These are phyloP conservation scores for Lathyrus sativus DNA, from an alignment of 306 rosid species.

Conservation along the genomic window DNA sequence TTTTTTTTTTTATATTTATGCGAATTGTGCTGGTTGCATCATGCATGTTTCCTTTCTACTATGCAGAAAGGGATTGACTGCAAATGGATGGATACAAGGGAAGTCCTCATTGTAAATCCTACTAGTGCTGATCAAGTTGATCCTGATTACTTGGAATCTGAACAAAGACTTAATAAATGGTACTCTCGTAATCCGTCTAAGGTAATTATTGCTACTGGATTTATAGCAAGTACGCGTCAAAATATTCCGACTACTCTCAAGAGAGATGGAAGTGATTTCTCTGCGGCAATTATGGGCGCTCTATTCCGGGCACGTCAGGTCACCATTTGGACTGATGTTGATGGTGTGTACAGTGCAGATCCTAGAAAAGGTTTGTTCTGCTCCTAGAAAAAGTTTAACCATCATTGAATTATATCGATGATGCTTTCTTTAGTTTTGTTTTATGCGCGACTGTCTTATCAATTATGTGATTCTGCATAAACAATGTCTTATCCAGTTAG, in stretches of 20 bases:
- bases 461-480: slow-evolving; percentile 22
- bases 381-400: slow-evolving; percentile 16
- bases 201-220: slow-evolving; percentile 79
- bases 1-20: background rate
- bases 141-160: slow-evolving; percentile 73
- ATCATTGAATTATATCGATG: slow-evolving; percentile 1
- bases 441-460: slow-evolving; percentile 28
- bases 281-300: slow-evolving; percentile 95
- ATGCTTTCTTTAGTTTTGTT: slow-evolving; percentile 11
- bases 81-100: slow-evolving; percentile 98
- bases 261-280: slow-evolving; percentile 99
- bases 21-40: slow-evolving; percentile 30
- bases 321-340: slow-evolving; percentile 98
- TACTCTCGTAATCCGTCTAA: slow-evolving; percentile 65
- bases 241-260: slow-evolving; percentile 87
- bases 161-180: slow-evolving; percentile 59
- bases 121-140: slow-evolving; percentile 78
- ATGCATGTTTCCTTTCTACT: slow-evolving; percentile 22
- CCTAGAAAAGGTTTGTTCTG: slow-evolving; percentile 83
- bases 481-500: slow-evolving; percentile 67
- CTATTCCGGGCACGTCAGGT: slow-evolving; percentile 71
- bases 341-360: slow-evolving; percentile 97
- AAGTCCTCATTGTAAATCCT: slow-evolving; percentile 82
- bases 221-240: slow-evolving; percentile 84
- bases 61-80: slow-evolving; percentile 69